Evolutionary conservation across 805 yeast species (phyloP).

Genomic region (Pichia cephalocereana): DNA sequence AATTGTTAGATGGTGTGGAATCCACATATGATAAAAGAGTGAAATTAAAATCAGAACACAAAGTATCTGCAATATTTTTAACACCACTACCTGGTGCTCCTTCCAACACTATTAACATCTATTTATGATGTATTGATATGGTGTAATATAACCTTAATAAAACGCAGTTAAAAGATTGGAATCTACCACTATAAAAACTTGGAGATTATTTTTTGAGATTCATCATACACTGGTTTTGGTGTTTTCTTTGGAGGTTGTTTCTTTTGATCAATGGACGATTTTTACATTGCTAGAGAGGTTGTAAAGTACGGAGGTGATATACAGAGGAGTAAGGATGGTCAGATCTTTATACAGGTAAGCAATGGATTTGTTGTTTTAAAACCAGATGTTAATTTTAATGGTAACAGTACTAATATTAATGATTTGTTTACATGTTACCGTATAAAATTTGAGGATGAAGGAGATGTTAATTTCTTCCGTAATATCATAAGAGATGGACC

Average conservation of each 20-base stretch:
- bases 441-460: neutral
- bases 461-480: conserved; percentile 2
- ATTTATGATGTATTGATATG: too few relatives aligned
- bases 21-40: conserved; percentile 4
- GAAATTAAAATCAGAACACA: conserved; percentile 39
- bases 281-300: conserved; percentile 2
- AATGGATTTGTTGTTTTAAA: conserved; percentile 8
- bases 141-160: too few relatives aligned
- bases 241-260: too few relatives aligned
- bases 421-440: conserved; percentile 6
- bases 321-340: conserved; percentile 12
- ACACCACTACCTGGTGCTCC: conserved; percentile 64
- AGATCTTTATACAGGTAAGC: conserved; percentile 5
- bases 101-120: conserved; percentile 61
- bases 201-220: too few relatives aligned
- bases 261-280: conserved; percentile 4
- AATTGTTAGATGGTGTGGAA: too few relatives aligned
- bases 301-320: conserved; percentile 3
- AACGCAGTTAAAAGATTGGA: too few relatives aligned
- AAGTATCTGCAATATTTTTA: conserved; percentile 51
- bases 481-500: conserved; percentile 7
- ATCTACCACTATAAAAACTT: too few relatives aligned
- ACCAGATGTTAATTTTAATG: neutral
- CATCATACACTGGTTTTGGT: too few relatives aligned
- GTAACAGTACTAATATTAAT: conserved; percentile 1